Base-by-base conservation (phyloP, 108 stramenopile genomes). In the Nitzschia palea region DNA sequence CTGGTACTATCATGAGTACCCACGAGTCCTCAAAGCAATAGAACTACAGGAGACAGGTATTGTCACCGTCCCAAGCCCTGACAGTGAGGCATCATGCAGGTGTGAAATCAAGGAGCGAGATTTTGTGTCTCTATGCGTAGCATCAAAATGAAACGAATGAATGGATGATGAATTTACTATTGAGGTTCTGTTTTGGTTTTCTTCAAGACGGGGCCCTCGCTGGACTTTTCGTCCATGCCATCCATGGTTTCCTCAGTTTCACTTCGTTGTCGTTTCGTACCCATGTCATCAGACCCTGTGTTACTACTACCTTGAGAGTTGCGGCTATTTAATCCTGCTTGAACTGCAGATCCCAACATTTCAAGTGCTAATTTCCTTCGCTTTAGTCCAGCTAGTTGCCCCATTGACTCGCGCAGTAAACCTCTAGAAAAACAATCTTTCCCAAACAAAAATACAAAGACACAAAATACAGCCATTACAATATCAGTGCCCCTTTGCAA, bases 341-440 rank as follows among this genome's bases (percentile, higher is more conserved):
- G 75, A 25, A 93, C 80, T 1, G 86, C 84, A 20, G 69, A 60
- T 3, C 82, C 91, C 44, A 93, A 57, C 83, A 87, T 81, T 56
- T 72, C 70, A 64, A 93, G 67, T 2, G 86, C 86, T 48, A 86
- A 47, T 53, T 90, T 93, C 57, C 91, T 50, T 29, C 91, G 73
- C 29, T 84, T 79, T 61, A 93, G 52, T 2, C 86, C 86, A 52
- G 77, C 77, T 53, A 93, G 51, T 75, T 93, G 88, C 44, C 88
- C 80, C 43, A 89, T 29, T 0, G 85, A 77, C 56, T 87, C 87
- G 10, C 71, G 71, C 33, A 93, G 73, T 53, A 93, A 71, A 12
- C 86, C 88, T 32, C 87, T 68, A 3, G 88, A 79, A 81, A 89
- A 93, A 43, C 84, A 82, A 55, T 88, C 86, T 73, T 50, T 30